Evolutionary conservation across 495 filamentous ascomycete genomes (phyloP), one percentile per base, ranked within the genome.

Genomic region (Trichoderma parareesei): DNA sequence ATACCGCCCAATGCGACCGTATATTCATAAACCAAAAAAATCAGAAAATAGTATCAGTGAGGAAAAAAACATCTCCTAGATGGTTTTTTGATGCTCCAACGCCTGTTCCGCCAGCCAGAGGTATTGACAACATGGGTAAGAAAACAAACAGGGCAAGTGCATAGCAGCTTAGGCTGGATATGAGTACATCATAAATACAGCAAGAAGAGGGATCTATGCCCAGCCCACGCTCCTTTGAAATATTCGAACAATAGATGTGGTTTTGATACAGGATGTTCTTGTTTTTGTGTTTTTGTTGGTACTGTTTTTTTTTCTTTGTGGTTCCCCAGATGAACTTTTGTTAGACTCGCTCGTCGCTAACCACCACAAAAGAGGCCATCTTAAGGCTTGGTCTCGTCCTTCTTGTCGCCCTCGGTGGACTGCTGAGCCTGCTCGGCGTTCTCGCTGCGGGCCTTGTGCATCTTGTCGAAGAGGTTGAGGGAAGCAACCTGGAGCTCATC

Each of bases 381-480:
- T 81, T 73, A 80, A 64, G 74, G 73, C 77, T 84, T 84, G 79
- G 75, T 71, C 73, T 81, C 77, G 59, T 80, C 78, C 84, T 96
- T 94, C 81, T 92, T 95, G 86, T 97, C 92, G 67, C 88, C 87
- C 78, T 93, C 88, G 65, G 85, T 78, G 76, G 84, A 76, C 63
- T 72, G 64, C 65, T 72, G 77, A 76, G 84, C 75, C 63, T 72
- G 64, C 65, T 72, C 68, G 63, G 76, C 69, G 7, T 76, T 71
- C 82, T 93, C 91, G 68, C 77, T 71, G 68, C 91, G 86, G 61
- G 95, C 92, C 84, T 95, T 95, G 87, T 98, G 94, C 91, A 98
- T 96, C 89, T 98, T 97, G 83, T 98, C 94, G 78, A 98, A 98
- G 69, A 98, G 86, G 76, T 88, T 96, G 81, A 98, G 84, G 80